Base-by-base conservation (phyloP, 345 rosid genomes). In the Capsella bursapastoris region DNA sequence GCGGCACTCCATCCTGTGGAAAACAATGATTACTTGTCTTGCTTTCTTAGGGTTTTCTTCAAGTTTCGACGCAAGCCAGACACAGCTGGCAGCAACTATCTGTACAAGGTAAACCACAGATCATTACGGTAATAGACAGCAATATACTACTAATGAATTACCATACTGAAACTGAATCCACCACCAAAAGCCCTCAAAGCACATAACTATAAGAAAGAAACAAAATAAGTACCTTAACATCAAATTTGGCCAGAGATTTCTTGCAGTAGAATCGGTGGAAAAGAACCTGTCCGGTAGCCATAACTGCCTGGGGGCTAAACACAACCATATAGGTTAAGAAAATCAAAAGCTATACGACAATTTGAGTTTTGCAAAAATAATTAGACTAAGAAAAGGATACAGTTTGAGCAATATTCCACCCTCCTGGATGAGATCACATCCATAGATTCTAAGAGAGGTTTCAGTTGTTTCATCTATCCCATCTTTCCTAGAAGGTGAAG, bases 221-320 rank as follows among this genome's bases (percentile, higher is more conserved):
- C 32, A 60, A 41, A 15, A 44, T 2, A 11, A 32, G 38, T 65
- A 72, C 97, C 97, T 95, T 95, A 18, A 85, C 98, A 75, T 92
- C 89, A 53, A 95, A 95, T 10, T 88, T 90, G 25, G 90, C 90
- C 72, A 95, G 82, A n/a, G 98, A 95, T 73, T 92, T 95, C 85
- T 90, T 95, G 89, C 99, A 92, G 70, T 88, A 92, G 79, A 92
- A 92, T 2, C 94, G 92, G 64, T 92, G 98, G 60, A 95, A 95
- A 40, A 95, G 80, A 74, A 95, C 99, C 72, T 95, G 99, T 8
- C 96, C 99, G 15, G 99, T 95, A 29, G 97, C 99, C 97, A 95
- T 95, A 68, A 92, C 97, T 31, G 97, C 98, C 70, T 95, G 99
- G 35, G 94, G 96, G 70, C 99, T 95, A 78, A 64, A 41, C 27